These are phyloP conservation scores for Vaccinium myrtillus DNA, from an alignment of 148 eudicot species.

Conservation along the genomic window DNA sequence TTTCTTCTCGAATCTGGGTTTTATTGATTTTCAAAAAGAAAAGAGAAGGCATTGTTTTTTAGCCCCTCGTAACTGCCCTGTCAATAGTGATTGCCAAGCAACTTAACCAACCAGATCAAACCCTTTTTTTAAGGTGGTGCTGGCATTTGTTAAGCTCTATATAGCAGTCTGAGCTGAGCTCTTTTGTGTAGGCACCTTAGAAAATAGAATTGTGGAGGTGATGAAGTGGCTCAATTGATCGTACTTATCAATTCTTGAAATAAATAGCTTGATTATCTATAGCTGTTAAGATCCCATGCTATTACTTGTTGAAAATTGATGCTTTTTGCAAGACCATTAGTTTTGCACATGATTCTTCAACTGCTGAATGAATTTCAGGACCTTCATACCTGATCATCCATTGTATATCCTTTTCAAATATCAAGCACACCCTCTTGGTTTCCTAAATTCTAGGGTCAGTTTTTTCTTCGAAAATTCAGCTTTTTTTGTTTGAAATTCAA, in stretches of 20 bases:
- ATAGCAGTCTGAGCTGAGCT: not conserved
- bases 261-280: not conserved
- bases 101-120: not conserved
- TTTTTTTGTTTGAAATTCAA: not conserved
- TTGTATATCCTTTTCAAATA: not conserved
- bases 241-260: not conserved
- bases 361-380: not conserved
- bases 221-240: not conserved
- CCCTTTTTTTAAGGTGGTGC: not conserved
- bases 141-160: not conserved
- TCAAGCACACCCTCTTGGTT: not conserved
- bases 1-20: not conserved
- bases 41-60: not conserved
- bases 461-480: not conserved
- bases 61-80: not conserved
- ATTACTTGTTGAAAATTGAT: not conserved
- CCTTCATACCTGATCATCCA: not conserved
- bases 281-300: not conserved
- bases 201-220: not conserved
- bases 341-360: not conserved
- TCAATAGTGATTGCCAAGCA: not conserved
- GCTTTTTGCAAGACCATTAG: not conserved
- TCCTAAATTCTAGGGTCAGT: not conserved
- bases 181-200: not conserved
- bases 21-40: not conserved